phyloP scores from a whole-genome alignment of 805 yeast genomes.

The Ogataea dorogensis region DNA sequence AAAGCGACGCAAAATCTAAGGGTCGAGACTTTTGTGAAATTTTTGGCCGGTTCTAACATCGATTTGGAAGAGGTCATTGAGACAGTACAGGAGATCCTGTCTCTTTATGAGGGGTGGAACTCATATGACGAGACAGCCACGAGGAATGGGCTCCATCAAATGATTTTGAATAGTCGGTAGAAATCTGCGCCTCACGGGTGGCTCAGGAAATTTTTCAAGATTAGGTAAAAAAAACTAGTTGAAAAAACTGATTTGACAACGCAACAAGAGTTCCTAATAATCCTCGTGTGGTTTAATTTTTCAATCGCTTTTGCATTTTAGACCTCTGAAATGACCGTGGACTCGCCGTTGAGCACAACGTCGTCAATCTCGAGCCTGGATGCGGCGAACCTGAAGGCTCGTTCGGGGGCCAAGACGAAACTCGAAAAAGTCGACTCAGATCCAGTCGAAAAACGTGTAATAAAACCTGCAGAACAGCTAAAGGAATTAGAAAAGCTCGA shows the following conservation, averaged over 20 bases:
- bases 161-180: slow-evolving; percentile 22
- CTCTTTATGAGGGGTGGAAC: slow-evolving; percentile 84
- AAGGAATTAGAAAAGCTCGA: slow-evolving; percentile 19
- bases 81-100: slow-evolving; percentile 79
- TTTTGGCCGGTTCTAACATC: slow-evolving; percentile 72
- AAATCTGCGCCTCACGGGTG: slow-evolving; percentile 6
- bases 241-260: slow-evolving; percentile 11
- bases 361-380: slow-evolving; percentile 12
- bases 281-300: background rate
- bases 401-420: slow-evolving; percentile 6
- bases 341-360: slow-evolving; percentile 10
- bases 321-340: slow-evolving; percentile 14
- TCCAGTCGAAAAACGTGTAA: background rate
- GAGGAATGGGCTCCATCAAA: slow-evolving; percentile 44
- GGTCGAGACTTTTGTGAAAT: slow-evolving; percentile 57
- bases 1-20: slow-evolving; percentile 31
- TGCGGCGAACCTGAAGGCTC: slow-evolving; percentile 7
- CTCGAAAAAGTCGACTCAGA: background rate
- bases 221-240: slow-evolving; percentile 7
- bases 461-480: slow-evolving; percentile 2
- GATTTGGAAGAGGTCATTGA: slow-evolving; percentile 76
- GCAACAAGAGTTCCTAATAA: slow-evolving; percentile 1
- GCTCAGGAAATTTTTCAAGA: slow-evolving; percentile 4
- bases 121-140: slow-evolving; percentile 69
- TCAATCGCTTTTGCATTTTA: slow-evolving; percentile 6